Evolutionary conservation across 2,329 filamentous ascomycete species (phyloP), one percentile per base, ranked within the genome.

Genomic region (Verticillium longisporum): DNA sequence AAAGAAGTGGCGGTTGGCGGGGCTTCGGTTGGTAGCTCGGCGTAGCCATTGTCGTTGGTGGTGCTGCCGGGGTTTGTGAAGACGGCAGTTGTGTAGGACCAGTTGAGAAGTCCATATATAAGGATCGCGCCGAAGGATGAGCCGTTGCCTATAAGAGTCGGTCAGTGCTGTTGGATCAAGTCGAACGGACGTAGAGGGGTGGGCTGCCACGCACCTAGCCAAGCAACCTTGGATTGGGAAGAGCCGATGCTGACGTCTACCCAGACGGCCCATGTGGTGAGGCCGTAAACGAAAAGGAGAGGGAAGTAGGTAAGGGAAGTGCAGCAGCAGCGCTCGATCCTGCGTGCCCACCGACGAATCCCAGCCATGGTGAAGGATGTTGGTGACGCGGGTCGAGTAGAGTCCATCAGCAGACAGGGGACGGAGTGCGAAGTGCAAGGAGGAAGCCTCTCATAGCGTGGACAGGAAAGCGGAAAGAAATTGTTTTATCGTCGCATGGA

Each of bases 241-340:
- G 56, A 57, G 59, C 91, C 90, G 62, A 97, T 90, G 61, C 81
- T 87, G 56, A 90, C 83, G 68, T 93, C 84, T 9, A 97, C 92
- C 83, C 90, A 97, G n/a, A 89, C 85, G 2, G 92, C 93, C 95
- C 95, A 99, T 11, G 89, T 89, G n/a, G 92, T 94, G 66, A 97
- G 75, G 61, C 89, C 84, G 71, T 97, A 97, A 62, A 98, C 91
- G 71, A 98, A 97, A 33, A 80, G 79, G 18, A 98, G 81, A n/a
- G 94, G 94, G 67, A 96, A 91, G 74, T 92, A 97, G 32, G 86
- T 90, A 59, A 89, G 82, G 63, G 87, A 84, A 54, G 82, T 78
- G 78, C 93, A 98, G 80, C 92, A 97, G 70, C 85, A 88, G 57
- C 92, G 89, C 81, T 97, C 93, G 69, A 90, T 60, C 72, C 83